phyloP scores from a whole-genome alignment of 108 stramenopile species.

The Discostella pseudostelligera region DNA sequence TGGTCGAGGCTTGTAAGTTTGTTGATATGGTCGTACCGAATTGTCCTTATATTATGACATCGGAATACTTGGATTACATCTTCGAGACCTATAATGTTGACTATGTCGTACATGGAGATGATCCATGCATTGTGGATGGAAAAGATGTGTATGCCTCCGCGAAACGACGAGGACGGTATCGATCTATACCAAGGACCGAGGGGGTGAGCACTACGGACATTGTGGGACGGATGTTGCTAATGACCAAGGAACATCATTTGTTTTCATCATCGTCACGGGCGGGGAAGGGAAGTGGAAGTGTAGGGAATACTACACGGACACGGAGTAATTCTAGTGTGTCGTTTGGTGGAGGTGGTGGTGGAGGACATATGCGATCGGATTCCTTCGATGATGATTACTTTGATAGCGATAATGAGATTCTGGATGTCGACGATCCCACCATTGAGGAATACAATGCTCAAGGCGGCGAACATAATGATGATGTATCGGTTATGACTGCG shows the following conservation, averaged over 20 bases:
- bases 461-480: slow-evolving; percentile 13
- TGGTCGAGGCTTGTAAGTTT: slow-evolving; percentile 96
- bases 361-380: neutral
- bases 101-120: slow-evolving; percentile 97
- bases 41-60: slow-evolving; percentile 96
- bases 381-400: slow-evolving; percentile 3
- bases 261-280: slow-evolving; percentile 7
- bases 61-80: slow-evolving; percentile 91
- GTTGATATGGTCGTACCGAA: slow-evolving; percentile 96
- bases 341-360: neutral
- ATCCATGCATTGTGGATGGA: slow-evolving; percentile 96
- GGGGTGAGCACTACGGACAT: slow-evolving; percentile 99
- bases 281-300: slow-evolving; percentile 6
- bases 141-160: slow-evolving; percentile 89
- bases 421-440: slow-evolving; percentile 9
- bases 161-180: slow-evolving; percentile 75
- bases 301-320: neutral
- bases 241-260: slow-evolving; percentile 91
- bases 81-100: slow-evolving; percentile 88
- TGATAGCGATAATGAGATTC: slow-evolving; percentile 48
- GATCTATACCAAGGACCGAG: slow-evolving; percentile 96
- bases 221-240: slow-evolving; percentile 96
- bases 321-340: neutral
- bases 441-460: too few species aligned
- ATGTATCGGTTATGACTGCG: slow-evolving; percentile 23